phyloP scores from a whole-genome alignment of 129 eudicot species.

The Centella asiatica region DNA sequence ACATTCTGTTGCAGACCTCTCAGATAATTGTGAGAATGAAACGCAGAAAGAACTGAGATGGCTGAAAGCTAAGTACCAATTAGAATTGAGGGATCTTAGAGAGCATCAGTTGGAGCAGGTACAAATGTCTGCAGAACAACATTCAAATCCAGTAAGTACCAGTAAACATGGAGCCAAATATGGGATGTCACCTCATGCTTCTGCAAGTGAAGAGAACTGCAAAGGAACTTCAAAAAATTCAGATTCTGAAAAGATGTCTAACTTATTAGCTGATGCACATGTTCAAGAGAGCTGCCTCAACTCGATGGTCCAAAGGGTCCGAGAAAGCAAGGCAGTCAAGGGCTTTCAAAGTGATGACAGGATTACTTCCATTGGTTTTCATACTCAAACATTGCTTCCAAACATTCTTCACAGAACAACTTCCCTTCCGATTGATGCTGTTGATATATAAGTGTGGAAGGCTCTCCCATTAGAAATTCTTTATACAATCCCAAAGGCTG shows the following conservation, averaged over 20 bases:
- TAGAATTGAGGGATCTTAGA: background rate
- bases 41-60: background rate
- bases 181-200: background rate
- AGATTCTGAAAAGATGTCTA: background rate
- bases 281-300: background rate
- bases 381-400: background rate
- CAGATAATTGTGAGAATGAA: slow-evolving; percentile 1
- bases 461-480: background rate
- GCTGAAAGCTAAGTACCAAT: slow-evolving; percentile 1
- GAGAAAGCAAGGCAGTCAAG: background rate
- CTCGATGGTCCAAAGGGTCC: background rate
- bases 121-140: too few relatives aligned
- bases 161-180: background rate
- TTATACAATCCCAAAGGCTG: background rate
- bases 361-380: background rate
- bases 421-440: slow-evolving; percentile 13
- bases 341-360: background rate
- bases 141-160: too few relatives aligned
- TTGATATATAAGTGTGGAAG: slow-evolving; percentile 8
- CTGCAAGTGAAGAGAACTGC: background rate
- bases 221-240: background rate
- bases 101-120: background rate
- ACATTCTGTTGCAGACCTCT: background rate
- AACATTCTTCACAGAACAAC: slow-evolving; percentile 11
- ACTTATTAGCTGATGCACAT: background rate